Conservation (phyloP, 2,329 filamentous ascomycete genomes). For the Apiospora koreana region DNA sequence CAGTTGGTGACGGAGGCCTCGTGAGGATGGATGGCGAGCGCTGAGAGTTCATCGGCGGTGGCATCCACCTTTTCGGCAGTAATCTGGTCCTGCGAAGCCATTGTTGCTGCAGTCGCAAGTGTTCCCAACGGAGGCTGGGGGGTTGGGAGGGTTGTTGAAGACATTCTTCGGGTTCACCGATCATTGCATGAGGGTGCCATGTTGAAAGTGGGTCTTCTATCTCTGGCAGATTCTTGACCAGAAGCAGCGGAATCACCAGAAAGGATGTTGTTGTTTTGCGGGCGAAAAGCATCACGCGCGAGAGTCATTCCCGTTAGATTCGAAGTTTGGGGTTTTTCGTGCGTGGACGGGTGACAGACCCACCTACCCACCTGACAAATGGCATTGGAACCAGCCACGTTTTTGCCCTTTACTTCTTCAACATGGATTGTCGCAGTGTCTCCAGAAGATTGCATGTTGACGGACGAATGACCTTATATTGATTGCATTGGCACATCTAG, state of each 20-base stretch:
- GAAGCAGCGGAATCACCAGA: background rate
- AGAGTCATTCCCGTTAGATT: background rate
- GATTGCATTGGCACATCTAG: background rate
- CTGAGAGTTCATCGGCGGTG: background rate
- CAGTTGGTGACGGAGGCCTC: background rate
- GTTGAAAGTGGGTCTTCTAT: background rate
- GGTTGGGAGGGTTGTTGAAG: background rate
- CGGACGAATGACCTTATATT: background rate
- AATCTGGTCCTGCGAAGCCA: background rate
- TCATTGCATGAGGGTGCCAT: background rate
- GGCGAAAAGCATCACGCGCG: background rate
- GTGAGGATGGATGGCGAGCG: background rate
- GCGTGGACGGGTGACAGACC: background rate
- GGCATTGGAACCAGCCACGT: background rate
- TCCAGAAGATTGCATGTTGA: background rate
- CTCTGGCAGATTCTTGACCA: background rate
- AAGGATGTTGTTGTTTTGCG: background rate
- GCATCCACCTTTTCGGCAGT: background rate
- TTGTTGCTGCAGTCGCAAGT: background rate
- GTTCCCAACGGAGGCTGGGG: background rate
- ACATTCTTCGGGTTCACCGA: background rate
- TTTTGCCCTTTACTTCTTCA: background rate
- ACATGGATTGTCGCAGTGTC: background rate
- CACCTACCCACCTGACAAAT: background rate
- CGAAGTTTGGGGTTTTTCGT: conserved; percentile 1